Evolutionary conservation across 192 early-diverging fungal species (phyloP), one percentile per base, ranked within the genome.

Genomic region (Chytriomyces sp.): DNA sequence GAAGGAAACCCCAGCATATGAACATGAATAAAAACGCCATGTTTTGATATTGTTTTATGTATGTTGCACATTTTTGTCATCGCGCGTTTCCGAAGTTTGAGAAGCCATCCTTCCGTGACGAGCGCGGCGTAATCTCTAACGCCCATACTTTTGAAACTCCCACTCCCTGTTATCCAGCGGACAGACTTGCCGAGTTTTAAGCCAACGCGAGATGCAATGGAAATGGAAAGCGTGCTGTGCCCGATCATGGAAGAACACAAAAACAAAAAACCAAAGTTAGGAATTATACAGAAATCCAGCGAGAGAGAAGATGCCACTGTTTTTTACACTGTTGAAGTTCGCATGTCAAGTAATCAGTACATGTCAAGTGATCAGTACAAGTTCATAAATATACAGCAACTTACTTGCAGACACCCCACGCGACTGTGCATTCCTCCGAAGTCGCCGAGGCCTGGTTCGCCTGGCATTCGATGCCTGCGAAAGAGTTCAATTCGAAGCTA

Each of bases 141-240:
- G 63, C 16, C 63, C 63, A 3, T 64, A 64, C 91, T 97, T 99
- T 82, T 97, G 96, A 88, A 93, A 95, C 80, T 95, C 95, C 97
- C 97, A 99, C 85, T 97, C 94, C 82, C 96, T 87, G 85, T 98
- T 99, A 86, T 99, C 97, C 81, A 99, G 84, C 50, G 97, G 97
- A 80, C 97, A 99, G 26, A 98, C 94, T 81, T 95, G 91, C 57
- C 97, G 89, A 77, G 92, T 95, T 86, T 97, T 98, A 50, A 99
- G 86, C 97, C 97, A 99, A 81, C 96, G 90, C 57, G 92, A 91
- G 68, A 99, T 99, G 85, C 97, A 99, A 79, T 99, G 97, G 77
- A 96, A 96, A 61, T 99, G 97, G 88, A 98, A 99, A 6, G 97
- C 97, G 73, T 99, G 97, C 92, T 96, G 68, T 9, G 13, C n/a